These are phyloP conservation scores for Syzygium syzygioides DNA, from an alignment of 441 rosid species.

Conservation along the genomic window DNA sequence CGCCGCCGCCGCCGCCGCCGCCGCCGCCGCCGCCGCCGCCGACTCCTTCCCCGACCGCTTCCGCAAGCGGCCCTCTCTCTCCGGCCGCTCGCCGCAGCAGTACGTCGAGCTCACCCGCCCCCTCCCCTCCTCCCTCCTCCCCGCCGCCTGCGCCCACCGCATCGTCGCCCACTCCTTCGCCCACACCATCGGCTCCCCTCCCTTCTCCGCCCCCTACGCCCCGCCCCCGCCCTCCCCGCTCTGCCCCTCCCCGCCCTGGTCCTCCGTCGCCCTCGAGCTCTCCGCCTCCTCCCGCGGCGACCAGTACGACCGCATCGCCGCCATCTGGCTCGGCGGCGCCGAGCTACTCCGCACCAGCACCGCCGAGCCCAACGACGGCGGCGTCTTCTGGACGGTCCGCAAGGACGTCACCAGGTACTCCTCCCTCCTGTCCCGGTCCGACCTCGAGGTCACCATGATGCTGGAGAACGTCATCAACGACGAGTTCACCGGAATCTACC, in stretches of 20 bases:
- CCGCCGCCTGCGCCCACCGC: constrained; percentile 48
- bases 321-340: constrained; percentile 70
- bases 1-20: neutral
- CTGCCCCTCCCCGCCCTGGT: constrained; percentile 43
- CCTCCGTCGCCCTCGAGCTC: constrained; percentile 46
- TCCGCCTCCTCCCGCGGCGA: constrained; percentile 48
- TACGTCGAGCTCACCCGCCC: constrained; percentile 47
- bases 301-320: constrained; percentile 71
- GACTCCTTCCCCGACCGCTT: constrained; percentile 29
- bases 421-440: constrained; percentile 31
- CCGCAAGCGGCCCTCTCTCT: constrained; percentile 10
- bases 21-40: constrained; percentile 5
- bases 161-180: constrained; percentile 70
- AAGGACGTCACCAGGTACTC: constrained; percentile 73
- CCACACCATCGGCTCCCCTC: constrained; percentile 60
- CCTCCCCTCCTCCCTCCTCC: constrained; percentile 40
- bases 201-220: constrained; percentile 47
- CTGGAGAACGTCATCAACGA: constrained; percentile 71
- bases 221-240: constrained; percentile 45
- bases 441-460: constrained; percentile 60
- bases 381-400: constrained; percentile 71
- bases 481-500: constrained; percentile 73
- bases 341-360: constrained; percentile 92
- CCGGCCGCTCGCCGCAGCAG: constrained; percentile 25
- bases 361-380: constrained; percentile 56